Evolutionary conservation across 192 early-diverging fungal genomes (phyloP), one percentile per base, ranked within the genome.

Genomic region (Linderina pennispora): DNA sequence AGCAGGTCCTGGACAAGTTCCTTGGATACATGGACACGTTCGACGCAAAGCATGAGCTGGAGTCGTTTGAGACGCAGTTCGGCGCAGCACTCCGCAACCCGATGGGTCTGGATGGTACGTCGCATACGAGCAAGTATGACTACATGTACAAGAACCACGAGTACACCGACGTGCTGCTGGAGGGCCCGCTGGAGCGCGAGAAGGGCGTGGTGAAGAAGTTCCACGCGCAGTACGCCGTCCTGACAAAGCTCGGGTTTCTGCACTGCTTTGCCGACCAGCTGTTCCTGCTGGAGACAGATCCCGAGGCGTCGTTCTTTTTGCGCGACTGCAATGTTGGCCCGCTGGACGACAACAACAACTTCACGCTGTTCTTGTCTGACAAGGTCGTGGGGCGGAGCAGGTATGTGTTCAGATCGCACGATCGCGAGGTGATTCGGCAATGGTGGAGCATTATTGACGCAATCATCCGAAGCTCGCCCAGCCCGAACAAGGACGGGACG

Each of bases 101-200:
- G 7, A 45, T 67, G 57, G 64, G 64, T 2, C 48, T 67, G 3
- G 48, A 34, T 3, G 64, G 64, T 11, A 21, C 31, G 21, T 59
- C 64, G 8, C 38, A 45, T 25, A 47, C 60, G 35, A 48, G 43
- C 1, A 48, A 60, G 53, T 67, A 60, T 41, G 57, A 67, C 23
- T 67, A 59, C 37, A 67, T 67, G 64, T 48, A 67, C 44, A 50
- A 53, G 38, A 49, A 67, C 49, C 55, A 57, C 53, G 40, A 55
- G 31, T 38, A 47, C 3, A 48, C 64, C 2, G 35, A 40, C 0
- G 64, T 67, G 39, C 48, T 67, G 8, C 48, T 67, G 13, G 64
- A 67, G 41, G 64, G 64, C 22, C 39, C 47, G 18, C 23, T 67
- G n/a, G 64, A 67, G 52, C 56, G 64, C 40, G 57, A 67, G 16